phyloP scores from a whole-genome alignment of 2,329 filamentous ascomycete genomes.

The Corniculantispora saksenae region DNA sequence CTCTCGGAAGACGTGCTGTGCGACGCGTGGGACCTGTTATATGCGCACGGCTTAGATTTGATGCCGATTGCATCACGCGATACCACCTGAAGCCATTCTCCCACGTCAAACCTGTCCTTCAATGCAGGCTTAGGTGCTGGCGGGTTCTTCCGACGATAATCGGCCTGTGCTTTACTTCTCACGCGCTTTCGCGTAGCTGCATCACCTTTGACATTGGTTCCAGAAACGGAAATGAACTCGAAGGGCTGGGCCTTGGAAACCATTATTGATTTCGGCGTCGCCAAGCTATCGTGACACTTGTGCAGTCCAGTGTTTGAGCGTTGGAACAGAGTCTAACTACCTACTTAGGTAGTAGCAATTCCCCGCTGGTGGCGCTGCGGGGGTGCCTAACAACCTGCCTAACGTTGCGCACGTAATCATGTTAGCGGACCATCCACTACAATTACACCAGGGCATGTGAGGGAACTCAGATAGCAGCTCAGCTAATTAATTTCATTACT shows the following conservation, averaged over 20 bases:
- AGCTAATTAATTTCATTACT: too few relatives aligned
- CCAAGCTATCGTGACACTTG: not conserved
- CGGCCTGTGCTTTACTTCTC: slow-evolving; percentile 4
- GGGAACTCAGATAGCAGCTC: too few relatives aligned
- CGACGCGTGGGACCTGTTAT: not conserved
- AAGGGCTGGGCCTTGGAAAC: not conserved
- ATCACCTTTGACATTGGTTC: slow-evolving; percentile 1
- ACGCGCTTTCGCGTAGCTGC: slow-evolving; percentile 7
- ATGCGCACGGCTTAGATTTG: not conserved
- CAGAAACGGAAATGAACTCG: not conserved
- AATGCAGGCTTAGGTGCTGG: not conserved
- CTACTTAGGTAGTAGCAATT: too few relatives aligned
- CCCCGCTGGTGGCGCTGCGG: not conserved
- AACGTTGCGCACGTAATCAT: too few relatives aligned
- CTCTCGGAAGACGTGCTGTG: not conserved
- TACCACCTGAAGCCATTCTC: not conserved
- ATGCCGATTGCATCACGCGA: not conserved
- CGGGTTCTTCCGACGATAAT: not conserved
- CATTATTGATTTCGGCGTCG: not conserved
- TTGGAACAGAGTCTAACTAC: too few relatives aligned
- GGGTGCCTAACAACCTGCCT: not conserved
- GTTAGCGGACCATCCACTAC: too few relatives aligned
- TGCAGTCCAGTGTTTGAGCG: not conserved
- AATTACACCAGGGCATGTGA: too few relatives aligned
- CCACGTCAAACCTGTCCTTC: not conserved